Evolutionary conservation across 352 stramenopile species (phyloP).

Genomic region (Globisporangium rhizosaccharum): DNA sequence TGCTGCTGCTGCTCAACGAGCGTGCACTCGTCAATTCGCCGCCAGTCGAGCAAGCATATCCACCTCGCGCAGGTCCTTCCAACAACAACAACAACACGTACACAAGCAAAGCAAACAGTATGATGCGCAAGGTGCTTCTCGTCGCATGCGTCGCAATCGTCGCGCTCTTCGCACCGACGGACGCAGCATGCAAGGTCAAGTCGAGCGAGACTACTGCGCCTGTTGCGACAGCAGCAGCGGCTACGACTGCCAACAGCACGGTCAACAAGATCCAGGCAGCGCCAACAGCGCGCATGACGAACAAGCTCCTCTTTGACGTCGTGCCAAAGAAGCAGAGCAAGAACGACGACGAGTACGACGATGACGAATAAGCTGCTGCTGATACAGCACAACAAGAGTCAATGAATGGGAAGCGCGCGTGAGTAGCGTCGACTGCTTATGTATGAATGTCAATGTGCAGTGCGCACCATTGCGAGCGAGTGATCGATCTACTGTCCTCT

Average conservation of each 20-base stretch:
- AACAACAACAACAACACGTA: not conserved
- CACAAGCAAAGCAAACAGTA: constrained; percentile 1
- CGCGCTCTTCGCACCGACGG: constrained; percentile 14
- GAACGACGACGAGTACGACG: constrained; percentile 8
- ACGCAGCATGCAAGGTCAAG: constrained; percentile 31
- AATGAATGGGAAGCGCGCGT: not conserved
- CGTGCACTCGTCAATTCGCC: not conserved
- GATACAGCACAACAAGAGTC: not conserved
- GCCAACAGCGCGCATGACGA: constrained; percentile 21
- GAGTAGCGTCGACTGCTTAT: not conserved
- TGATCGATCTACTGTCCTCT: no score
- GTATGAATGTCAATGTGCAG: constrained; percentile 1
- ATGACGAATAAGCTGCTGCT: not conserved
- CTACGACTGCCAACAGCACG: constrained; percentile 1
- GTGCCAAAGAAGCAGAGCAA: constrained; percentile 8
- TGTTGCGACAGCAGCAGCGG: not conserved
- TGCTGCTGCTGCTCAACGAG: not conserved
- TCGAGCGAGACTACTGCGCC: constrained; percentile 5
- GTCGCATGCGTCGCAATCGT: constrained; percentile 15
- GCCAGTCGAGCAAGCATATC: no score
- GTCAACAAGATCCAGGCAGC: constrained; percentile 30
- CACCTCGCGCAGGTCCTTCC: no score
- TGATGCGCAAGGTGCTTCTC: constrained; percentile 24
- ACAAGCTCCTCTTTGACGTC: constrained; percentile 31
- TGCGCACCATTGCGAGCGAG: not conserved